These are phyloP conservation scores for Xylaria sp. DNA, from an alignment of 495 filamentous ascomycete genomes.

Conservation along the genomic window DNA sequence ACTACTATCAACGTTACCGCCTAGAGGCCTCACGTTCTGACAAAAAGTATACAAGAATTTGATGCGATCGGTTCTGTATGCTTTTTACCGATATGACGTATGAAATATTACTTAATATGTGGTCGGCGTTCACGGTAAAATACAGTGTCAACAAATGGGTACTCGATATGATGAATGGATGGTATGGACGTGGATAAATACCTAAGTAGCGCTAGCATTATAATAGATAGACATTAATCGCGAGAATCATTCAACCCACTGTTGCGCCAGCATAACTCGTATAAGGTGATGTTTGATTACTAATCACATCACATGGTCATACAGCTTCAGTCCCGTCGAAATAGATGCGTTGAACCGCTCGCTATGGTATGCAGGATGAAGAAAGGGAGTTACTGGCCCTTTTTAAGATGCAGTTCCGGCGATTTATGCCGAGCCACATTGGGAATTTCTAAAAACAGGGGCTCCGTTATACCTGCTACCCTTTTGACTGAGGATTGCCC, in stretches of 20 bases:
- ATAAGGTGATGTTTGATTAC: background rate
- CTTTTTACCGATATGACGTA: background rate
- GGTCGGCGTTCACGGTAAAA: constrained; percentile 15
- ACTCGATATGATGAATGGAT: background rate
- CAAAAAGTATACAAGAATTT: background rate
- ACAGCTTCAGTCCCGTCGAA: background rate
- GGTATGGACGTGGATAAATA: constrained; percentile 4
- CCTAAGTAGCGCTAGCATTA: constrained; percentile 4
- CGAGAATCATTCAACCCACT: background rate
- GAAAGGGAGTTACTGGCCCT: background rate
- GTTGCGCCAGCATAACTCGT: background rate
- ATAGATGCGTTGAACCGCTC: background rate
- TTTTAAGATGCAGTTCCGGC: background rate
- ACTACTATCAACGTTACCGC: constrained; percentile 33
- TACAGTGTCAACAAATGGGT: background rate
- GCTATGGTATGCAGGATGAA: constrained; percentile 8
- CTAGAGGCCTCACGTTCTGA: background rate
- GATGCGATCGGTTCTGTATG: background rate
- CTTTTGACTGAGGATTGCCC: background rate
- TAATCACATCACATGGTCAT: background rate
- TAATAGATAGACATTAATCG: constrained; percentile 14
- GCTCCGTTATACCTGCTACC: background rate
- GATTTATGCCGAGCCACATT: background rate
- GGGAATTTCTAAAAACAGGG: background rate
- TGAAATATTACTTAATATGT: background rate